Conservation (phyloP, 1,139 yeast genomes). For the Magnusiomyces fungicola region DNA sequence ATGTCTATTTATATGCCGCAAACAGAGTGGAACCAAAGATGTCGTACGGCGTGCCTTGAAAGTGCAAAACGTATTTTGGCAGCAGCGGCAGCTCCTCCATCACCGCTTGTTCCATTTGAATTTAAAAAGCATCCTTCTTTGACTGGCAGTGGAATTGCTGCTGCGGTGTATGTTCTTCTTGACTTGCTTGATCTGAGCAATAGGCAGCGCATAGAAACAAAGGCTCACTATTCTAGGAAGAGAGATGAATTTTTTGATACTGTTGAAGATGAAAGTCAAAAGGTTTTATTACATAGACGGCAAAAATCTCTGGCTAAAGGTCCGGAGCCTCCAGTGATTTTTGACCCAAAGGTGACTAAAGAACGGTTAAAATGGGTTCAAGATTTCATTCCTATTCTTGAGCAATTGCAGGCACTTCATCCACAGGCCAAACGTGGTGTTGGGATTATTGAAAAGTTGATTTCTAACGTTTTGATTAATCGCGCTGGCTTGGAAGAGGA, state of each 20-base stretch:
- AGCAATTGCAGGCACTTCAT: constrained; percentile 11
- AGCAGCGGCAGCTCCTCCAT: constrained; percentile 8
- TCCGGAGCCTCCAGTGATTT: background rate
- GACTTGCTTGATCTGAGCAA: constrained; percentile 13
- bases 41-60: constrained; percentile 9
- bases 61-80: constrained; percentile 10
- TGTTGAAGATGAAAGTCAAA: background rate
- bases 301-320: too few relatives aligned
- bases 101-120: constrained; percentile 7
- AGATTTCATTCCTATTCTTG: constrained; percentile 9
- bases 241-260: background rate
- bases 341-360: constrained; percentile 4
- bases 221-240: background rate
- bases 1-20: constrained; percentile 13
- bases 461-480: constrained; percentile 8
- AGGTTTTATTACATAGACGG: too few relatives aligned
- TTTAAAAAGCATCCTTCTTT: constrained; percentile 16
- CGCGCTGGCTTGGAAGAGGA: constrained; percentile 1
- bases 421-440: constrained; percentile 15
- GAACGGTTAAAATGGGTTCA: constrained; percentile 12
- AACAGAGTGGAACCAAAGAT: constrained; percentile 12
- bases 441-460: constrained; percentile 12
- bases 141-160: constrained; percentile 15
- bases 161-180: constrained; percentile 14
- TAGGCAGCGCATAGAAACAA: constrained; percentile 2